A percentile compares a stretch with the other conserved stretches of the same genome.
These are phyloP conservation scores for Neurospora intermedia DNA, from an alignment of 495 filamentous ascomycete genomes.

Conservation along the genomic window DNA sequence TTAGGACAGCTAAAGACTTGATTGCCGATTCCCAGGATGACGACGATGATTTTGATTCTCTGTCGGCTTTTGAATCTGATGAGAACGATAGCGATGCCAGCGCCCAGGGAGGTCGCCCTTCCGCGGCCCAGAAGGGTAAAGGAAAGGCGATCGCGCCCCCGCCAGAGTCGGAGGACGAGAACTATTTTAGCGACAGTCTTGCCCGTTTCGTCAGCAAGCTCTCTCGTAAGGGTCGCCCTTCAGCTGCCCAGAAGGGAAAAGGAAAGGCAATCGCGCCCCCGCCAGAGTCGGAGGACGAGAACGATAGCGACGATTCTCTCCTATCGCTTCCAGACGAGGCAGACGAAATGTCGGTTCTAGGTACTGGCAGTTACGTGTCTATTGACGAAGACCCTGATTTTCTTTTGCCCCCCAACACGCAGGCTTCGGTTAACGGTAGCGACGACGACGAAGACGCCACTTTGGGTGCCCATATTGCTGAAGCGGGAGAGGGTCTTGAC, in stretches of 20 bases:
- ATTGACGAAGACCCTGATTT: neutral
- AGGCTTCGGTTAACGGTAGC: neutral
- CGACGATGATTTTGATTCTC: neutral
- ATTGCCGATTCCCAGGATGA: constrained; percentile 8
- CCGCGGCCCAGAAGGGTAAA: neutral
- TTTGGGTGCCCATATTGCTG: neutral
- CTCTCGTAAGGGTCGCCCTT: neutral
- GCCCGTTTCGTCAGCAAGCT: neutral
- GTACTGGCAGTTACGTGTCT: constrained; percentile 2
- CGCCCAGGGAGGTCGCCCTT: neutral
- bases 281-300: neutral
- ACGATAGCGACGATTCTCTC: too few relatives aligned
- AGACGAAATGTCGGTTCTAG: neutral
- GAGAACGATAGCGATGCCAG: neutral
- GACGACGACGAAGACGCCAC: constrained; percentile 5
- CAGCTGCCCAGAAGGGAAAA: neutral
- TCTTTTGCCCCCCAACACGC: neutral
- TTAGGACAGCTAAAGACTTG: neutral
- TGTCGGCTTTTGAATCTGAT: neutral
- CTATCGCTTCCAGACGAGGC: neutral
- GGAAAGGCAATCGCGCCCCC: neutral
- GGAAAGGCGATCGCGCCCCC: neutral
- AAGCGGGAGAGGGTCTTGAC: neutral
- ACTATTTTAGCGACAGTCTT: constrained; percentile 7
- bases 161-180: neutral